Evolutionary conservation across 805 yeast species (phyloP).

Genomic region (Myxozyma sirexii): DNA sequence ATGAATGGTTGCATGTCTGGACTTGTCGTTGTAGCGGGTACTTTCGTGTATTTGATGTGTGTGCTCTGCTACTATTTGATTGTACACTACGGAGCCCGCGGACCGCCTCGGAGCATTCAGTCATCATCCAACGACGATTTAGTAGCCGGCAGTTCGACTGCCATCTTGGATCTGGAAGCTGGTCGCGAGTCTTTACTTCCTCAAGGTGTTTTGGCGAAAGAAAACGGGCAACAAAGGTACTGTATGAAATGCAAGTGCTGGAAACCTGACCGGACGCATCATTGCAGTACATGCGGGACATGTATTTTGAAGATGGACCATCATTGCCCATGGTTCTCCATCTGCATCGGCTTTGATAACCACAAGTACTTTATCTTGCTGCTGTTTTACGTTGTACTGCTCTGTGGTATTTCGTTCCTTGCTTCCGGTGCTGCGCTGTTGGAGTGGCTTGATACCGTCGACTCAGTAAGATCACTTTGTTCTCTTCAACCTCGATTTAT

Average conservation of each 20-base stretch:
- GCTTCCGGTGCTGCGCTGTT: slow-evolving; percentile 51
- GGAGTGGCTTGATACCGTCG: slow-evolving; percentile 50
- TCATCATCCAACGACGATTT: not conserved
- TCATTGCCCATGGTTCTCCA: slow-evolving; percentile 87
- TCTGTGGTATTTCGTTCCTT: slow-evolving; percentile 49
- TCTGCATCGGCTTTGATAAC: slow-evolving; percentile 81
- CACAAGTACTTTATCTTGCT: slow-evolving; percentile 81
- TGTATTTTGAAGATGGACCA: slow-evolving; percentile 59
- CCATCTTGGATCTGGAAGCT: slow-evolving; percentile 36
- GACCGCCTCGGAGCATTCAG: slow-evolving; percentile 36
- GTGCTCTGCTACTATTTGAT: slow-evolving; percentile 38
- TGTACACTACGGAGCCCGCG: slow-evolving; percentile 42
- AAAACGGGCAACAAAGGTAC: slow-evolving; percentile 46
- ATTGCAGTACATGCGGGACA: slow-evolving; percentile 46
- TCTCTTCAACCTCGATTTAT: not conserved
- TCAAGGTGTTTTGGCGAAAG: slow-evolving; percentile 45
- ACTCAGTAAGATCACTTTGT: slow-evolving; percentile 39
- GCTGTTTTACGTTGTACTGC: slow-evolving; percentile 63
- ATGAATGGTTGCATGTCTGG: slow-evolving; percentile 20
- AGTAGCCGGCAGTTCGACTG: not conserved
- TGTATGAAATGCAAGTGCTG: slow-evolving; percentile 48
- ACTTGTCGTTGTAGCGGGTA: slow-evolving; percentile 32
- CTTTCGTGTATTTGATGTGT: slow-evolving; percentile 34
- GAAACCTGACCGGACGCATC: slow-evolving; percentile 52
- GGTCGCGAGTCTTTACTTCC: slow-evolving; percentile 39